phyloP scores from a whole-genome alignment of 371 early-diverging fungal genomes.

The Capniomyces stellatus region DNA sequence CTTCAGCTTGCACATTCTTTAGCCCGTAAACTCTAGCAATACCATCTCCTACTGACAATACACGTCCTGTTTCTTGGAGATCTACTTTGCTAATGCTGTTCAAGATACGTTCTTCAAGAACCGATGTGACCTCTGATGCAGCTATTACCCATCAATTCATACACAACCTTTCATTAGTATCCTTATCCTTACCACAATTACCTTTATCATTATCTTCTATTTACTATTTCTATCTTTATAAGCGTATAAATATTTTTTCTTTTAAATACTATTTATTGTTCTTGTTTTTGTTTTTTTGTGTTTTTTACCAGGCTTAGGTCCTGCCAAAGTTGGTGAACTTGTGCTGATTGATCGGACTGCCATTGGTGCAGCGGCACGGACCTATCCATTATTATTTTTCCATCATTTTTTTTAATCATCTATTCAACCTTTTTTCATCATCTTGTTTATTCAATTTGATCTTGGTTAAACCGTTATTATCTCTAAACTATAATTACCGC shows the following conservation, averaged over 20 bases:
- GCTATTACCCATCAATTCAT: no score
- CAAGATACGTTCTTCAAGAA: slow-evolving; percentile 80
- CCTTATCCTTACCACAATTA: slow-evolving; percentile 2
- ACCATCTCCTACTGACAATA: slow-evolving; percentile 96
- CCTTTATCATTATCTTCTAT: background rate
- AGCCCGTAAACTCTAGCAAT: slow-evolving; percentile 96
- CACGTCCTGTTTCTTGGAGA: slow-evolving; percentile 89
- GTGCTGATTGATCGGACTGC: slow-evolving; percentile 24
- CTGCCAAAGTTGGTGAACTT: slow-evolving; percentile 18
- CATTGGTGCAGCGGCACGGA: slow-evolving; percentile 22
- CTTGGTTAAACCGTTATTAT: background rate
- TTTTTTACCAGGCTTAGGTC: slow-evolving; percentile 25
- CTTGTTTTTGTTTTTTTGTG: background rate
- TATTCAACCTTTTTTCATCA: background rate
- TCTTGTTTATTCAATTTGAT: background rate
- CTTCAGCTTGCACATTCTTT: slow-evolving; percentile 95
- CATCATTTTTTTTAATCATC: background rate
- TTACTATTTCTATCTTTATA: background rate
- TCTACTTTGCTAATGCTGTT: slow-evolving; percentile 58
- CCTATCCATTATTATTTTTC: slow-evolving; percentile 10
- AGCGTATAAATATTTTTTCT: background rate
- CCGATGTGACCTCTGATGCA: slow-evolving; percentile 71
- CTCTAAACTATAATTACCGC: slow-evolving; percentile 15
- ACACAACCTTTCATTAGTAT: background rate
- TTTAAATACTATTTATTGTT: background rate